Conservation (phyloP, 495 filamentous ascomycete species). For the Neurospora cerealis region DNA sequence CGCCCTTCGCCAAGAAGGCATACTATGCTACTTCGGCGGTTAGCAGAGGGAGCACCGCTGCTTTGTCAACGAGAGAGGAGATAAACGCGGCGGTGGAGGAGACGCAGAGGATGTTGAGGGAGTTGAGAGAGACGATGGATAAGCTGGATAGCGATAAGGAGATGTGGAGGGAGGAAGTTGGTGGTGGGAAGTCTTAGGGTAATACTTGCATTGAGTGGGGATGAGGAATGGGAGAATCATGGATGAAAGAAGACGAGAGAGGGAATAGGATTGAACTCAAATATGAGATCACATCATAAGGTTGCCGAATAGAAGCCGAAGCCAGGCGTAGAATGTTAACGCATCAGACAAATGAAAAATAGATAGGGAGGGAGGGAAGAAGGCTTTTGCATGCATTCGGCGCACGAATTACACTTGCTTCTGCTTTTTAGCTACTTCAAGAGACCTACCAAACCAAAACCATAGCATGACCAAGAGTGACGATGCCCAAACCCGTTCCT, state of each 20-base stretch:
- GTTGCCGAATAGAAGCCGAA: background rate
- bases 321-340: background rate
- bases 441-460: background rate
- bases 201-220: background rate
- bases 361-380: background rate
- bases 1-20: conserved; percentile 3
- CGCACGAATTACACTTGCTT: background rate
- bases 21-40: background rate
- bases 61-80: conserved; percentile 1
- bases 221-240: background rate
- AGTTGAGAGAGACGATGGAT: conserved; percentile 22
- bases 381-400: background rate
- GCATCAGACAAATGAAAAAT: background rate
- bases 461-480: background rate
- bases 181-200: background rate
- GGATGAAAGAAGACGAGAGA: background rate
- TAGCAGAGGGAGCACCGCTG: background rate
- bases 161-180: conserved; percentile 6
- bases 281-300: background rate
- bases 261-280: background rate
- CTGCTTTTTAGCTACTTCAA: background rate
- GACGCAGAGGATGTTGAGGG: conserved; percentile 19
- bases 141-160: conserved; percentile 11
- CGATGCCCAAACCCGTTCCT: conserved; percentile 5
- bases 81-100: conserved; percentile 17